Conservation (phyloP, 2,329 filamentous ascomycete species). For the Penicillium paneum region DNA sequence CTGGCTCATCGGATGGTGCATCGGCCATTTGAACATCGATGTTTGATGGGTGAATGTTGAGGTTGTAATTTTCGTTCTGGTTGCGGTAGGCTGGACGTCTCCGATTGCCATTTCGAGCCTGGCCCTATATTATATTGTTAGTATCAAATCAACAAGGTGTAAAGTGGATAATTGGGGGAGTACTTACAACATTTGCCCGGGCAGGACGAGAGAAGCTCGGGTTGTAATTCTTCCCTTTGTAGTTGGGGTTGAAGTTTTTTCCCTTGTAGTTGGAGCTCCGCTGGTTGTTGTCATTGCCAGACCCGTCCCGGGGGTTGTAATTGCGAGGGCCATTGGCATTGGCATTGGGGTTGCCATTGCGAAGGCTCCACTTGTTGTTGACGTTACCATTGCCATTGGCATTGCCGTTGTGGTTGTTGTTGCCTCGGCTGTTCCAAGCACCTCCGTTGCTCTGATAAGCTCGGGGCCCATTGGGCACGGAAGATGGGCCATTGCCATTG, state of each 20-base stretch:
- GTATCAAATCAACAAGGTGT: not conserved
- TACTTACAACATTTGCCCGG: not conserved
- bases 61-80: not conserved
- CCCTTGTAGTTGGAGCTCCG: not conserved
- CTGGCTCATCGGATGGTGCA: constrained; percentile 1
- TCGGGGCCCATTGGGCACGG: too few relatives aligned
- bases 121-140: not conserved
- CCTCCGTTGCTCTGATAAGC: too few relatives aligned
- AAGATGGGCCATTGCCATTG: too few relatives aligned
- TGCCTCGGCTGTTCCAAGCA: not conserved
- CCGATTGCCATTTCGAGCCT: not conserved
- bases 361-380: not conserved
- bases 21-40: not conserved
- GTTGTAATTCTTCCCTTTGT: not conserved
- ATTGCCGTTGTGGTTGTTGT: not conserved
- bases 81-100: not conserved
- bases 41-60: not conserved
- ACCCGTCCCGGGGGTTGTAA: not conserved
- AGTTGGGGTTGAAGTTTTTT: constrained; percentile 1
- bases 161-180: not conserved
- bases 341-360: not conserved
- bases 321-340: not conserved
- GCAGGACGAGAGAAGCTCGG: not conserved
- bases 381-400: not conserved
- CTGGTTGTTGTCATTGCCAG: too few relatives aligned